Evolutionary conservation across 768 basidiomycete genomes (phyloP).

Genomic region (Amanita jacksonii): DNA sequence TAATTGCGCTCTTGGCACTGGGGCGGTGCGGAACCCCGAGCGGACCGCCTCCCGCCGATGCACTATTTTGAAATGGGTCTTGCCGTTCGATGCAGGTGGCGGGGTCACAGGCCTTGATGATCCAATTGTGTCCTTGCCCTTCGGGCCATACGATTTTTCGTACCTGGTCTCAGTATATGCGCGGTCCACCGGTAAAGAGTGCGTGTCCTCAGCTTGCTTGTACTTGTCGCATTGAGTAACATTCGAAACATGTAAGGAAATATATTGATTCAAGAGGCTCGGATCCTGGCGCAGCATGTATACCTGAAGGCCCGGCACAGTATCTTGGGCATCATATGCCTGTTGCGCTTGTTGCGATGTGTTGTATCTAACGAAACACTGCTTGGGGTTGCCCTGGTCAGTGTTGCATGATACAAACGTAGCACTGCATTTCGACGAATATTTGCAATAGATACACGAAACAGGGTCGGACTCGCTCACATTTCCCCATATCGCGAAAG

Average conservation of each 20-base stretch:
- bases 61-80: too few relatives aligned
- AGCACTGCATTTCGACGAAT: not conserved
- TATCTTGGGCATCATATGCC: not conserved
- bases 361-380: constrained; percentile 17
- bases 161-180: too few relatives aligned
- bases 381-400: constrained; percentile 8
- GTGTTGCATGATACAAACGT: constrained; percentile 2
- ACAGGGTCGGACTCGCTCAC: not conserved
- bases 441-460: constrained; percentile 12
- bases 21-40: too few relatives aligned
- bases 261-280: not conserved
- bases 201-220: too few relatives aligned
- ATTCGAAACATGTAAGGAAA: not conserved
- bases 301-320: not conserved
- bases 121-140: too few relatives aligned
- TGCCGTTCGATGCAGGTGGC: too few relatives aligned
- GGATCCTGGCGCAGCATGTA: not conserved
- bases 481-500: constrained; percentile 15
- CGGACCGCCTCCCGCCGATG: too few relatives aligned
- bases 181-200: not conserved
- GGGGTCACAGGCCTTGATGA: too few relatives aligned
- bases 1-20: too few relatives aligned
- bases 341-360: not conserved
- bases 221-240: too few relatives aligned
- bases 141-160: too few relatives aligned